These are phyloP conservation scores for Penicillium paxilli DNA, from an alignment of 495 filamentous ascomycete genomes.

Conservation along the genomic window DNA sequence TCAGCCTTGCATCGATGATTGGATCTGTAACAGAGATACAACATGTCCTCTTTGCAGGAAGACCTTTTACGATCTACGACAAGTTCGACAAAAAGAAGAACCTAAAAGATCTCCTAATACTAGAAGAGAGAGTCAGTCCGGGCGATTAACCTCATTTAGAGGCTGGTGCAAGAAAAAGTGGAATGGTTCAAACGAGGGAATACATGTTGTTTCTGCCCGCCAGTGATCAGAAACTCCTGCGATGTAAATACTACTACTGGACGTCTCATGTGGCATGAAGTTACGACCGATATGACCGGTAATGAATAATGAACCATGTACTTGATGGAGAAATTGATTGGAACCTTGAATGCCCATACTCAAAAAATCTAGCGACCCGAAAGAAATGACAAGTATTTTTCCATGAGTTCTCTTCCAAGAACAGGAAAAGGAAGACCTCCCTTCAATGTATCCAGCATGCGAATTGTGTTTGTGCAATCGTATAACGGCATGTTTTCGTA, in stretches of 20 bases:
- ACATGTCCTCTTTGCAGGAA: not conserved
- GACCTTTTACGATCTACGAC: not conserved
- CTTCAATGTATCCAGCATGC: not conserved
- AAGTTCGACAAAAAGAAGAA: not conserved
- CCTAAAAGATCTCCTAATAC: not conserved
- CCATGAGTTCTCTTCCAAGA: slow-evolving; percentile 1
- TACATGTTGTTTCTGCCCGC: not conserved
- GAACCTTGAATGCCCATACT: no score
- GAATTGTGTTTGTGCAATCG: slow-evolving; percentile 10
- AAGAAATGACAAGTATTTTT: slow-evolving; percentile 1
- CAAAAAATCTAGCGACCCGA: not conserved
- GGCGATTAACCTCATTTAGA: not conserved
- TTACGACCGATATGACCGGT: not conserved
- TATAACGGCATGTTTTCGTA: slow-evolving; percentile 22
- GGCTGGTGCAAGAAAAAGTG: not conserved
- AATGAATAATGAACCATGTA: not conserved
- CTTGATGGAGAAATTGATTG: no score
- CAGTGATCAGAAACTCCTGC: not conserved
- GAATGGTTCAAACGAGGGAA: not conserved
- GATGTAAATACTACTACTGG: not conserved
- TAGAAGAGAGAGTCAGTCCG: not conserved
- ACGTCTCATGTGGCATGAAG: not conserved
- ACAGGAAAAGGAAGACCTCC: not conserved
- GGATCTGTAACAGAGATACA: not conserved
- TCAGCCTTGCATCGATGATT: not conserved